phyloP scores from a whole-genome alignment of 2,329 filamentous ascomycete species.

The Fusarium transvaalense region DNA sequence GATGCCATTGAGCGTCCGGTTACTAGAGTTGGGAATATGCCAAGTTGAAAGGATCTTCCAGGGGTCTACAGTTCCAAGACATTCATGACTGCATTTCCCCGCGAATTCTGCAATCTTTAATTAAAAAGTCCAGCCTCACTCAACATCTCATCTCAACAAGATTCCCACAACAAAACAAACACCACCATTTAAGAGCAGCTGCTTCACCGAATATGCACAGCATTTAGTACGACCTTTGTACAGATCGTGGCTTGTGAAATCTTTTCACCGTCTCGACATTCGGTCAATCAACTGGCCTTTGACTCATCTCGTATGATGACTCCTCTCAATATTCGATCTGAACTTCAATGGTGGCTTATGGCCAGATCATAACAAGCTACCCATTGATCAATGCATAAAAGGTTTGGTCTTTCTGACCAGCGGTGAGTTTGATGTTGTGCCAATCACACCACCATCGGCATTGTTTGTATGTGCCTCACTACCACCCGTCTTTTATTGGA shows the following conservation, averaged over 20 bases:
- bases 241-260: conserved; percentile 38
- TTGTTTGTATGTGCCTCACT: conserved; percentile 29
- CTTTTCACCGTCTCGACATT: conserved; percentile 44
- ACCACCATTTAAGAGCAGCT: conserved; percentile 7
- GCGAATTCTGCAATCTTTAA: no score
- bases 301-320: conserved; percentile 46
- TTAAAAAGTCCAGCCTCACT: conserved; percentile 18
- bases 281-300: conserved; percentile 44
- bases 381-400: conserved; percentile 22
- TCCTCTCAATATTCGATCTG: conserved; percentile 21
- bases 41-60: not conserved
- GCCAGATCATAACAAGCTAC: conserved; percentile 14
- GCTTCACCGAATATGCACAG: conserved; percentile 31
- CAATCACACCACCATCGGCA: conserved; percentile 43
- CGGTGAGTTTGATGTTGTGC: conserved; percentile 40
- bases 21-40: not conserved
- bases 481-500: conserved; percentile 31
- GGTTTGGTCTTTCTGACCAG: conserved; percentile 33
- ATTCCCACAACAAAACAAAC: not conserved
- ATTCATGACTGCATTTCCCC: no score
- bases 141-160: conserved; percentile 3
- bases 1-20: not conserved
- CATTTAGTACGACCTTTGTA: conserved; percentile 41
- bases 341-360: conserved; percentile 8
- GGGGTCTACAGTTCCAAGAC: no score